Evolutionary conservation across 108 stramenopile species (phyloP), one percentile per base, ranked within the genome.

Genomic region (Pseudonitzschia pungens): DNA sequence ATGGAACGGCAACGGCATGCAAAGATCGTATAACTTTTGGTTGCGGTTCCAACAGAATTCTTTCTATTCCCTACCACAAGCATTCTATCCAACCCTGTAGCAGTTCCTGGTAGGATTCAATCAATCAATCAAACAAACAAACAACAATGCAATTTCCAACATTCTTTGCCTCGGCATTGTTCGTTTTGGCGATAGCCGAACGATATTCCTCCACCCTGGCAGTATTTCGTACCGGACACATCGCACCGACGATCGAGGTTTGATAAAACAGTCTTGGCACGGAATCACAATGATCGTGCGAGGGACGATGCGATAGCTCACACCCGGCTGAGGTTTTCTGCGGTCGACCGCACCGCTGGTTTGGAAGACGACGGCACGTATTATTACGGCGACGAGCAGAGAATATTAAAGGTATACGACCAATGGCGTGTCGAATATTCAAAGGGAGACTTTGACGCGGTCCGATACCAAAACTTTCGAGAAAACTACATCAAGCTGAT

Each of bases 381-480:
- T 27, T 58, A 26, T 58, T 22, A 43, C 11, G 45, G 24, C 33
- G 40, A 51, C 42, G 58, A 62, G 12, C 43, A 73, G 16, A 31
- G 44, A 64, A 31, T 73, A 26, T 44, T 65, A 18, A 32, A 53
- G 28, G 76, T 56, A 10, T 77, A 77, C 50, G 59, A 70, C 44
- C 16, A 33, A 7, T 77, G 76, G 76, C 57, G 69, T 40, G 22
- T 24, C n/a, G 53, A 64, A 60, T 77, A 59, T 32, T 22, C 33
- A 32, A 70, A 54, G 42, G 74, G 74, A 29, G 67, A 68, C 33
- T 77, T 60, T 64, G 60, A 64, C 15, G 21, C 12, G 14, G 27
- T 59, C 9, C 69, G 76, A n/a, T 77, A 55, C 33, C 67, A 70
- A 52, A 70, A 77, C 48, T 77, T 77, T 48, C 40, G 60, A 50